These are phyloP conservation scores for Coprinellus micaceus DNA, from an alignment of 768 basidiomycete species.

Conservation along the genomic window DNA sequence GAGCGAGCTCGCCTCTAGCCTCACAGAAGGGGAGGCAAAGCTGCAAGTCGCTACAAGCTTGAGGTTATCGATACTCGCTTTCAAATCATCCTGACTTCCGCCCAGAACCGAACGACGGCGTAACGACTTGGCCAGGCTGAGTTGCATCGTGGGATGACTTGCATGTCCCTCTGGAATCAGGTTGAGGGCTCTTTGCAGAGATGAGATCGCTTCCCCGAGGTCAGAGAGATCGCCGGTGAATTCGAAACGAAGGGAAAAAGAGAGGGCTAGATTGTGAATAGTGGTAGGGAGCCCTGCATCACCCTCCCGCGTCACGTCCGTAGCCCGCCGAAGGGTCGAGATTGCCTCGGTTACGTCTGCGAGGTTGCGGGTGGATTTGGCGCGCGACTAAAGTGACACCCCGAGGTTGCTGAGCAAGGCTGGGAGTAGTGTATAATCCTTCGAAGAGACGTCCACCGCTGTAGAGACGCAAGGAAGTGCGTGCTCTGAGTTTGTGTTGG, in stretches of 20 bases:
- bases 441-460: too few species aligned
- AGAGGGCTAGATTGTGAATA: neutral
- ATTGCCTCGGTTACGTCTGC: neutral
- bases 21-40: neutral
- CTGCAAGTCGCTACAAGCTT: conserved; percentile 1
- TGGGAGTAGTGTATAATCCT: too few species aligned
- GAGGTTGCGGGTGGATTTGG: conserved; percentile 2
- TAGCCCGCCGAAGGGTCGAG: neutral
- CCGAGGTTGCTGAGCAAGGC: neutral
- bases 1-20: neutral
- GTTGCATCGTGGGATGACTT: neutral
- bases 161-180: neutral
- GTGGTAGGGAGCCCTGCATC: neutral
- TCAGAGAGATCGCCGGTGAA: neutral
- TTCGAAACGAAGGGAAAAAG: neutral
- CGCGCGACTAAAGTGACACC: conserved; percentile 9
- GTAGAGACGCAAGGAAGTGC: too few species aligned
- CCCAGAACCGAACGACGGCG: neutral
- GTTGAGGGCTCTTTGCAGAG: neutral
- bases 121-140: neutral
- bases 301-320: neutral
- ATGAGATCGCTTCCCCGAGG: neutral
- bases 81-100: neutral
- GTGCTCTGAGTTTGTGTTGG: too few species aligned
- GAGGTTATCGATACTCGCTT: neutral